A percentile compares a stretch with the other conserved stretches of the same genome.
phyloP scores from a whole-genome alignment of 163 green algal species.

The Trebouxia gelatinosa region DNA sequence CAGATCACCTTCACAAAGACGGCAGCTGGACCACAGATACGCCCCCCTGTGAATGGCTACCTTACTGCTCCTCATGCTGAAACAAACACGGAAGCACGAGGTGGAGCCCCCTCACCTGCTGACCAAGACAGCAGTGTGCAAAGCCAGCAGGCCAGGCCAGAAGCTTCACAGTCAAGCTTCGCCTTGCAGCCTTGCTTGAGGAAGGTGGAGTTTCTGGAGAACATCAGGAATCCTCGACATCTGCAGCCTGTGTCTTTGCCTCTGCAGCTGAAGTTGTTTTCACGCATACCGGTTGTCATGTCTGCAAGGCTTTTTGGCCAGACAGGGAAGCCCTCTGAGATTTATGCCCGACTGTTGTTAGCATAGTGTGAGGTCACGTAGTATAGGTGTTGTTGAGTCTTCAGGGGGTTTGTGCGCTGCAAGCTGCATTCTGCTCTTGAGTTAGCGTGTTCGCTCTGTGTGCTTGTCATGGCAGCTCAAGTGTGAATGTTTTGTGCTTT shows the following conservation, averaged over 20 bases:
- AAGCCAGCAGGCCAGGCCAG: not conserved
- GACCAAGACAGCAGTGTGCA: not conserved
- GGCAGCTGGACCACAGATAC: too few species aligned
- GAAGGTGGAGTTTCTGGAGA: constrained; percentile 1
- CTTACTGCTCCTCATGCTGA: too few species aligned
- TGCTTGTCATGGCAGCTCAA: too few species aligned
- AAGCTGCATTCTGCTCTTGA: too few species aligned
- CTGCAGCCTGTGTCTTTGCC: constrained; percentile 16
- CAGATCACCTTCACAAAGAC: too few species aligned
- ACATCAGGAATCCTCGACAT: not conserved
- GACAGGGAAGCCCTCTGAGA: constrained; percentile 24
- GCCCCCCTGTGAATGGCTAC: too few species aligned
- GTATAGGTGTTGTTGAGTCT: not conserved
- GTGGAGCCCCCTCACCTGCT: too few species aligned
- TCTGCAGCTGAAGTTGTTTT: constrained; percentile 21
- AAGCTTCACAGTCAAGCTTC: not conserved
- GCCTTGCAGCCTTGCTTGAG: not conserved
- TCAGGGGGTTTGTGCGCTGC: too few species aligned
- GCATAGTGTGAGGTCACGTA: not conserved
- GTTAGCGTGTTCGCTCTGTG: too few species aligned
- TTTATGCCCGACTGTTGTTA: constrained; percentile 12
- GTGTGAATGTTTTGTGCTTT: too few species aligned
- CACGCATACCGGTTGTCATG: constrained; percentile 6
- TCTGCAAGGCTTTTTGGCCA: constrained; percentile 28
- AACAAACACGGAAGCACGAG: too few species aligned